Evolutionary conservation across 139 green algal genomes (phyloP), one percentile per base, ranked within the genome.

Genomic region (Chlamydomonas incerta): DNA sequence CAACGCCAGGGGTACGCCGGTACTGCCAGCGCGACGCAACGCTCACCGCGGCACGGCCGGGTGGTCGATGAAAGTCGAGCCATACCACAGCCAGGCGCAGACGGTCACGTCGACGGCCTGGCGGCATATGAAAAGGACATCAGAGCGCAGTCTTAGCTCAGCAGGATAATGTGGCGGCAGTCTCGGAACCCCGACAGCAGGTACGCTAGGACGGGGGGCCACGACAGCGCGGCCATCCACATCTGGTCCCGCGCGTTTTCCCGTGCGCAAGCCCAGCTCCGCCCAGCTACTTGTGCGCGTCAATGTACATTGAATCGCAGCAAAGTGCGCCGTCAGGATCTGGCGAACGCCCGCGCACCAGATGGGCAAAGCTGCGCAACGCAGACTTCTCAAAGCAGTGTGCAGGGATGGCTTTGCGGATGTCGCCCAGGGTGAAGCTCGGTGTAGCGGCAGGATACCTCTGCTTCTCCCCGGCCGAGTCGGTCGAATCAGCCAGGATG

Each of bases 321-420:
- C 2, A 3, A 21, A 24, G 10, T 3, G 60, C 60, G 24, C 23
- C 11, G 24, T 18, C 23, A 9, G 24, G 24, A 23, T n/a, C 26
- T n/a, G 8, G 23, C 21, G 3, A 23, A 66, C 18, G 24, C 60
- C 33, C 33, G 5, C 74, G 72, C 17, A 83, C 75, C 37, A 98
- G 88, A 77, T 99, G 97, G 67, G 75, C 74, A 26, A 85, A 90
- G 31, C 88, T 94, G 1, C 50, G 75, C 34, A 90, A 28, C 18
- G 88, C 21, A 4, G 85, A 94, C 26, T 93, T 89, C 74, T 98
- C 62, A 81, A 98, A 98, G 87, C 96, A 99, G 76, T 98, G 93
- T 34, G 77, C 50, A 34, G 96, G 96, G 46, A 98, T 97, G 23
- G 96, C 96, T 28, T 89, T 88, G 31, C 93, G 86, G 57, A 98